Conservation (phyloP, 1,284 basidiomycete species). For the Trametes pubescens region DNA sequence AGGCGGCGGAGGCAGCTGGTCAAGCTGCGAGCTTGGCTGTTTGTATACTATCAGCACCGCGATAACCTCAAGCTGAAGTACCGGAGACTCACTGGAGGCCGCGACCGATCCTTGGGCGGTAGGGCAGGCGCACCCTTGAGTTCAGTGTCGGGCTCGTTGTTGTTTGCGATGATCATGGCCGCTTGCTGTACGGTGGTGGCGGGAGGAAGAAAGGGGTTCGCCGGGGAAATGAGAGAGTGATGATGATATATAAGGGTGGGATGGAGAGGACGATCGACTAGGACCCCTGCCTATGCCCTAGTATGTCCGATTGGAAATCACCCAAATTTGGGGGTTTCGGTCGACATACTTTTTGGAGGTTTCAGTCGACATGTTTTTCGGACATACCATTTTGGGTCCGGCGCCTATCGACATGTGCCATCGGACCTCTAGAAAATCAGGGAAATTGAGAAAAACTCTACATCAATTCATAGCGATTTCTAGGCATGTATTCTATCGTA, state of each 20-base stretch:
- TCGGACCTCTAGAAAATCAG: too few species aligned
- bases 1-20: slow-evolving; percentile 22
- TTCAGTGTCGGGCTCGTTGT: neutral
- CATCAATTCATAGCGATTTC: too few species aligned
- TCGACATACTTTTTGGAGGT: too few species aligned
- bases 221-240: neutral
- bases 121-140: neutral
- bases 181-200: neutral
- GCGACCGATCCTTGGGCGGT: slow-evolving; percentile 1
- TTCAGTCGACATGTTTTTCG: too few species aligned
- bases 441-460: too few species aligned
- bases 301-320: too few species aligned
- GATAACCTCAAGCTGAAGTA: neutral
- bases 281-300: too few species aligned
- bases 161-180: slow-evolving; percentile 12
- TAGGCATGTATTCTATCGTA: too few species aligned
- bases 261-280: slow-evolving; percentile 5
- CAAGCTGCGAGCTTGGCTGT: neutral
- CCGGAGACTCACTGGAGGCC: neutral
- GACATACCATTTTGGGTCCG: too few species aligned
- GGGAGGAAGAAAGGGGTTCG: neutral
- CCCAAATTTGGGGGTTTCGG: too few species aligned
- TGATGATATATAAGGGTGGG: slow-evolving; percentile 4
- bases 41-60: neutral
- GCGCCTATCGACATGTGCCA: too few species aligned